Evolutionary conservation across 2,329 filamentous ascomycete genomes (phyloP), one percentile per base, ranked within the genome.

Genomic region (Stachybotrys chlorohalonatus): DNA sequence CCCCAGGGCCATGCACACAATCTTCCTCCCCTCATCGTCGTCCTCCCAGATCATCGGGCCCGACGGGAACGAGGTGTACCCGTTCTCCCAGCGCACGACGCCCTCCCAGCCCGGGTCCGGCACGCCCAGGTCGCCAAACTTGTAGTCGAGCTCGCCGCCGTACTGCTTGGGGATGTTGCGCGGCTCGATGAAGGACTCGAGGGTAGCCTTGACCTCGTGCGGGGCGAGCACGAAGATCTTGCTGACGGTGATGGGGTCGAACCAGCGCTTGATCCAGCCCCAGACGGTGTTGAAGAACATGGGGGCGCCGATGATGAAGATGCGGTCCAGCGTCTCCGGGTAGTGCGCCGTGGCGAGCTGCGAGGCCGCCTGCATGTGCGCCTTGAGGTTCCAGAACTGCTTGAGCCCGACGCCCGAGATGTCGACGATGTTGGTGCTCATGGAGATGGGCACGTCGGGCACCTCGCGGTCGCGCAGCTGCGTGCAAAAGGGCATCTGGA

Each of bases 241-340:
- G 64, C 90, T 94, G 3, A 91, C 89, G 39, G 93, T 96, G 58
- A 91, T 90, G 7, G 92, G 92, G 73, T 92, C 88, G 66, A 96
- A 96, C 91, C 92, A 96, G 65, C 88, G 86, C 78, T 95, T 95
- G 73, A 95, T 82, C 90, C 91, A 96, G 60, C 89, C 85, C 92
- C 92, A 93, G 57, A 96, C 89, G 3, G 90, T 96, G 52, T 88
- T 87, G 76, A 96, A 96, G 79, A 95, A 96, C 49, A 81, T 75
- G 7, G 93, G 93, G 0, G 93, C 93, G 57, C 92, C 92, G 59
- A 96, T 90, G 64, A 97, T 87, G 58, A 77, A 78, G 63, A 78
- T 77, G 45, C 74, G 63, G 56, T 72, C 93, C 52, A 96, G 75
- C 0, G 92, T 97, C 73, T 97, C 93, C 1, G 93, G 93, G 68